Base-by-base conservation (phyloP, 371 early-diverging fungal species). In the Mucor indicus region DNA sequence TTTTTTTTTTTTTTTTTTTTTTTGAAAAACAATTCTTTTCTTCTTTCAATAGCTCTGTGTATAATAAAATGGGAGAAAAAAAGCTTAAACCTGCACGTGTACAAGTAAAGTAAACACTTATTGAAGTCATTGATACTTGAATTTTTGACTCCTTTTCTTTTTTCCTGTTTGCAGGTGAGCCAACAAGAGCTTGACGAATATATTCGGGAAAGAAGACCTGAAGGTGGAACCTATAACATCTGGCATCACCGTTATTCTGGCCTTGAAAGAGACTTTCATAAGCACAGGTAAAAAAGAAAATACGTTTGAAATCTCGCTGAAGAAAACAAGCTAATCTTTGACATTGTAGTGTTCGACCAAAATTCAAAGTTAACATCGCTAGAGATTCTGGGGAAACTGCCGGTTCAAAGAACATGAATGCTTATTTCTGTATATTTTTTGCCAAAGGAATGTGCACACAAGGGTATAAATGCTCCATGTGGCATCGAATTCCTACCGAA, bases 371-470 rank as follows among this genome's bases (percentile, higher is more conserved):
- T 48, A 62, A 82, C 47, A 69, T 84, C 20, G 72, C 56, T 13
- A 72, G 67, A 50, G 93, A 93, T 61, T 72, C 82, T 24, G 93
- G 93, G 15, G 75, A 73, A 33, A 93, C 93, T 0, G 69, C 74
- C 35, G 92, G 88, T 5, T 63, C 78, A 11, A 67, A 63, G 25
- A 86, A 84, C 39, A 73, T 68, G 4, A 68, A 78, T 32, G 73
- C 85, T 12, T 79, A 77, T 43, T 91, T 93, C 53, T 93, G 93
- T 56, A 54, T 89, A 13, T 87, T 85, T 58, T 93, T 93, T 75
- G 90, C 92, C 0, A 78, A 87, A 39, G 93, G 92, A n/a, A 81
- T 80, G 64, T 93, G 93, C 60, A 74, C 81, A 17, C 78, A 82
- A 56, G 89, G 89, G 41, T 59, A 68, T n/a, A 65, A 77, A n/a